Evolutionary conservation across 371 early-diverging fungal species (phyloP), one percentile per base, ranked within the genome.

Genomic region (Mucor saturninus): DNA sequence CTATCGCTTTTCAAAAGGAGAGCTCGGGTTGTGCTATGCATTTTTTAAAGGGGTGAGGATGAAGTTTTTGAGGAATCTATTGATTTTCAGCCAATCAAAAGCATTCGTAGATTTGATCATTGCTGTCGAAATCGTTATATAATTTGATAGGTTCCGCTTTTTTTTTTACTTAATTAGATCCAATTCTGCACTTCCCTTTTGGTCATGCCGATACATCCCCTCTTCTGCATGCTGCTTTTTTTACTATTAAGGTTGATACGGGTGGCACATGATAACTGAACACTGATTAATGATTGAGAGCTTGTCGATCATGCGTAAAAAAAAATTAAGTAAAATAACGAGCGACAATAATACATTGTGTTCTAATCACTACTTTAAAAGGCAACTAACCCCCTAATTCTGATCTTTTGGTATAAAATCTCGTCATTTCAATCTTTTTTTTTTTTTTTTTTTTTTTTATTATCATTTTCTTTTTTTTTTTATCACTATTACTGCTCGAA

Each of bases 341-440:
- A 21, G 21, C 21, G 21, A 10, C 43, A 6, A 14, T 42, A 42
- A 10, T 42, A n/a, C n/a, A 13, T n/a, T 42, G 35, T 35, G 35
- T 35, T 9, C 43, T 42, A 4, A 42, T n/a, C 10, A 42, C 43
- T 42, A 28, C 64, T 63, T 56, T 63, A 63, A 63, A 56, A 63
- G 64, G 64, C 43, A 63, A 51, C 43, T 29, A 51, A 51, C 52
- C 64, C 64, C 64, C 35, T 52, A 54, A 56, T 40, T 30, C 60
- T 55, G 51, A 26, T 48, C 35, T 29, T 32, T 48, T 9, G 31
- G 32, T 46, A 48, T 30, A 58, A 58, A 32, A 58, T 60, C 39
- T 61, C 48, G 40, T 42, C 51, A 43, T 40, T 56, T 35, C 35
- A 14, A 14, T 21, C 49, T 26, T 35, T 31, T 37, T 10, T 50